A percentile compares a stretch with the other conserved stretches of the same genome.
Conservation (phyloP, 257 asterid species). For the Avicennia marina region DNA sequence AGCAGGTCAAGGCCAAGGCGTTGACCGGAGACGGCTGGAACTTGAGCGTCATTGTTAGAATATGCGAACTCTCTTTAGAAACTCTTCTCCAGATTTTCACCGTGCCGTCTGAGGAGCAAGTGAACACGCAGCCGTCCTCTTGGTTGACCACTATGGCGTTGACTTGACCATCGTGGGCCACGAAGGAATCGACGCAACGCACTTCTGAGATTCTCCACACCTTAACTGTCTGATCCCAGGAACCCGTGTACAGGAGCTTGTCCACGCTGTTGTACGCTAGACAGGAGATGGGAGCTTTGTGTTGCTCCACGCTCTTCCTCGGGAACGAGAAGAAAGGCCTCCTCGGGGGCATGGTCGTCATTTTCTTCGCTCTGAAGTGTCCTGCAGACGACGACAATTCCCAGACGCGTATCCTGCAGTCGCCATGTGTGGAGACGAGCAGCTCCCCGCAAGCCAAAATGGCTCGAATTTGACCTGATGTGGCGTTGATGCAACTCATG, state of each 20-base stretch:
- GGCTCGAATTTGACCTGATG: conserved; percentile 48
- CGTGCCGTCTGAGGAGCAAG: conserved; percentile 62
- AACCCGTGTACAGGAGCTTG: conserved; percentile 59
- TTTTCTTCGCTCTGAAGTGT: conserved; percentile 33
- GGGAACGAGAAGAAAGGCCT: conserved; percentile 32
- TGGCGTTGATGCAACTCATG: conserved; percentile 46
- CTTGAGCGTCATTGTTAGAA: conserved; percentile 57
- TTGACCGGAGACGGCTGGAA: conserved; percentile 67
- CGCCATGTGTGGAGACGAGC: conserved; percentile 55
- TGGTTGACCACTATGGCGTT: conserved; percentile 51
- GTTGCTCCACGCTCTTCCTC: conserved; percentile 27
- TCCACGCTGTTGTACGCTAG: conserved; percentile 45
- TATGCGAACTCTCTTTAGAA: conserved; percentile 41
- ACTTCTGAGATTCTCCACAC: conserved; percentile 52
- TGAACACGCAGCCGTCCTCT: conserved; percentile 62
- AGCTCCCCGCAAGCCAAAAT: conserved; percentile 42
- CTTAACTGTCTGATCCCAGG: conserved; percentile 60
- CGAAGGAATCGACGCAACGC: conserved; percentile 50
- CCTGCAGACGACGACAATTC: conserved; percentile 33
- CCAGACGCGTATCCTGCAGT: conserved; percentile 56
- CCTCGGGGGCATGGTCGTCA: conserved; percentile 39
- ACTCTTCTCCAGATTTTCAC: conserved; percentile 70
- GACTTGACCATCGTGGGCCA: conserved; percentile 57
- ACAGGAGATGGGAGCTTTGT: conserved; percentile 43
- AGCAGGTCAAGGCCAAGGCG: conserved; percentile 38